Percentiles rank a stretch among this genome's conserved stretches.
Evolutionary conservation across 352 stramenopile species (phyloP).

Genomic region (Pythium scleroteichum): DNA sequence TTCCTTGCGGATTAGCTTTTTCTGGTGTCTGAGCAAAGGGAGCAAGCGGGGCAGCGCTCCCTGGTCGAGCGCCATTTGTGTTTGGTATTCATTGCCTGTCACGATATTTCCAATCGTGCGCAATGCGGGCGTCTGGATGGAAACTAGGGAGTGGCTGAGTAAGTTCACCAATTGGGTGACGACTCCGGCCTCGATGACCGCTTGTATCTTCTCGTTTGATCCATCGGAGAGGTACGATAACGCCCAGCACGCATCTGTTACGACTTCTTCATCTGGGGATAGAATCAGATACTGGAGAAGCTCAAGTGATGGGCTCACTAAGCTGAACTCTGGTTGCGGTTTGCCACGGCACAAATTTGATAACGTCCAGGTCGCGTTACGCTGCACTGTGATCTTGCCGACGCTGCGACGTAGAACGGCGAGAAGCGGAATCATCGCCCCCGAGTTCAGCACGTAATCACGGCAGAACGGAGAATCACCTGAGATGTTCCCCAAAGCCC

Average conservation of each 20-base stretch:
- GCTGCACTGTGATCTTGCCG: constrained; percentile 95
- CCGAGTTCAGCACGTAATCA: constrained; percentile 94
- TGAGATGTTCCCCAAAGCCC: constrained; percentile 99
- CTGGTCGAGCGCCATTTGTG: constrained; percentile 65
- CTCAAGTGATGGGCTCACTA: constrained; percentile 92
- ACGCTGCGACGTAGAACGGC: constrained; percentile 55
- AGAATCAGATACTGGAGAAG: constrained; percentile 97
- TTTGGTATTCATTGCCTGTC: constrained; percentile 92
- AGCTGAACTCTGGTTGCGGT: constrained; percentile 94
- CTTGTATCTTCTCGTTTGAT: constrained; percentile 97
- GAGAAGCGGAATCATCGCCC: constrained; percentile 93
- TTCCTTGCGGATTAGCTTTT: constrained; percentile 84
- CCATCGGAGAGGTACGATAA: constrained; percentile 98
- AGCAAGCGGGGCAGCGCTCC: constrained; percentile 53
- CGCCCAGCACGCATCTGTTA: constrained; percentile 99
- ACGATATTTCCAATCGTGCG: constrained; percentile 98
- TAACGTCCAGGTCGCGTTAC: constrained; percentile 99
- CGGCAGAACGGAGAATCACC: constrained; percentile 97
- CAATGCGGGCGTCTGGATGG: constrained; percentile 96
- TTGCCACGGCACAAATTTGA: constrained; percentile 98
- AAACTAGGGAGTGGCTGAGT: constrained; percentile 89
- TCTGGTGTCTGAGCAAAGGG: constrained; percentile 69
- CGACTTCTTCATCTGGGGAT: constrained; percentile 95
- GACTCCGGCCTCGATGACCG: constrained; percentile 96
- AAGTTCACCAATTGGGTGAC: constrained; percentile 95